Evolutionary conservation across 495 filamentous ascomycete genomes (phyloP).

Genomic region (Lophiotrema nucula): DNA sequence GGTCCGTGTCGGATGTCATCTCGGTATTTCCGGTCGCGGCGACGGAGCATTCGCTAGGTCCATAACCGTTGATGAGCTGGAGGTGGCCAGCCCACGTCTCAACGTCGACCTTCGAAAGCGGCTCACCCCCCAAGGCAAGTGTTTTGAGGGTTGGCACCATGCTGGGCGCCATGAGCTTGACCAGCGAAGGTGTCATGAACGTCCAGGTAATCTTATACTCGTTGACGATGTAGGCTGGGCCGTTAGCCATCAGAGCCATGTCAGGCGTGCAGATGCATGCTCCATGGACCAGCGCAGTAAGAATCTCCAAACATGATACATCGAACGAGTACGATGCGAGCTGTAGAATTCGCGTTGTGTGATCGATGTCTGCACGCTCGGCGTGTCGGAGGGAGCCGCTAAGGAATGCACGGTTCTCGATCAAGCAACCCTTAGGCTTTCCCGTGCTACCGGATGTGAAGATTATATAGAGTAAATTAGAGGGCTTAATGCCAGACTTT

Average conservation of each 20-base stretch:
- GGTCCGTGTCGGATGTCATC: constrained; percentile 16
- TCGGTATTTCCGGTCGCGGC: constrained; percentile 14
- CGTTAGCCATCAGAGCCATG: constrained; percentile 54
- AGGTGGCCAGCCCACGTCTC: constrained; percentile 26
- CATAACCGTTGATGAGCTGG: constrained; percentile 30
- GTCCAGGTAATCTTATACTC: constrained; percentile 52
- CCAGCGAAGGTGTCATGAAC: constrained; percentile 54
- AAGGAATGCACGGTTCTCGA: constrained; percentile 49
- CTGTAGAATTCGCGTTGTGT: constrained; percentile 49
- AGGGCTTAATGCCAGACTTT: constrained; percentile 5
- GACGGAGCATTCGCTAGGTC: constrained; percentile 30
- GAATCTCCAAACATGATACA: constrained; percentile 53
- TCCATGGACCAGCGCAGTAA: constrained; percentile 53
- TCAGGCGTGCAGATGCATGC: constrained; percentile 61
- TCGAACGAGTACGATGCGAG: constrained; percentile 58
- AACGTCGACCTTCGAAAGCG: constrained; percentile 21
- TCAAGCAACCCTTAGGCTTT: constrained; percentile 51
- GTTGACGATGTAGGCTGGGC: constrained; percentile 49
- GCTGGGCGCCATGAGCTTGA: constrained; percentile 31
- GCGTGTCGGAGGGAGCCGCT: constrained; percentile 51
- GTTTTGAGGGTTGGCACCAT: constrained; percentile 29
- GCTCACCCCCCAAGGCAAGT: constrained; percentile 31
- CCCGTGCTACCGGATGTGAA: constrained; percentile 56
- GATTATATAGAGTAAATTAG: constrained; percentile 49
- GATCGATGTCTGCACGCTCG: constrained; percentile 40